phyloP scores from a whole-genome alignment of 2,329 filamentous ascomycete genomes.

The Chaetothyriales sp. region DNA sequence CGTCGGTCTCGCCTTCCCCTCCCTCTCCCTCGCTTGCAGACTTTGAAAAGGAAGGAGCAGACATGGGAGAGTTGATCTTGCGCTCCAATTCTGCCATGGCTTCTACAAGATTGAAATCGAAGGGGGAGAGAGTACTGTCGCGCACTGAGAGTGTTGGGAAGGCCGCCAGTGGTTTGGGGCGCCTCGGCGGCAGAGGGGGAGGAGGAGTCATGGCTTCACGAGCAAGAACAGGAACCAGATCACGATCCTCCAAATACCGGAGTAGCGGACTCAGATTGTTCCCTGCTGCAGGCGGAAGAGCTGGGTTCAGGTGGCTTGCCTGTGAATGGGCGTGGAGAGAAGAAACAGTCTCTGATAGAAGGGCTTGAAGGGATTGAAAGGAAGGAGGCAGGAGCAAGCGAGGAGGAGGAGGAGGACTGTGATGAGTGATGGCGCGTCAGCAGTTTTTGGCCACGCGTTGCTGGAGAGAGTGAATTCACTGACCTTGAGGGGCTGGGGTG shows the following conservation, averaged over 20 bases:
- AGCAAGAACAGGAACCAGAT: neutral
- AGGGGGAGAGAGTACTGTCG: constrained; percentile 7
- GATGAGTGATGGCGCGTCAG: neutral
- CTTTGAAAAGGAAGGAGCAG: neutral
- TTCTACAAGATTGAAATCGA: constrained; percentile 9
- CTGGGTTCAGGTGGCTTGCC: neutral
- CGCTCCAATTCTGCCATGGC: constrained; percentile 8
- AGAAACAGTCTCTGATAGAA: neutral
- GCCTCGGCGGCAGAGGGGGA: neutral
- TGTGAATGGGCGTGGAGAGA: neutral
- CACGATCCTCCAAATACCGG: neutral
- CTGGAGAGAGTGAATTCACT: neutral
- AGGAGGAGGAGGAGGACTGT: neutral
- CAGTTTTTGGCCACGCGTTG: neutral
- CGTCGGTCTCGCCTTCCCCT: neutral
- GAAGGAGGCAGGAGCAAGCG: neutral
- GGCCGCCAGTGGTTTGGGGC: neutral
- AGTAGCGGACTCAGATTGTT: neutral
- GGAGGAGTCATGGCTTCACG: neutral
- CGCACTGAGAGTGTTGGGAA: constrained; percentile 10
- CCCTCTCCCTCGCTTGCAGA: neutral
- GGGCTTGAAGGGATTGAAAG: neutral
- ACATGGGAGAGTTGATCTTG: constrained; percentile 1
- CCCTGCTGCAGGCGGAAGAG: neutral
- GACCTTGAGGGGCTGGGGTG: neutral